Evolutionary conservation across 2,329 filamentous ascomycete species (phyloP).

Genomic region (Scortechinia acanthostroma): DNA sequence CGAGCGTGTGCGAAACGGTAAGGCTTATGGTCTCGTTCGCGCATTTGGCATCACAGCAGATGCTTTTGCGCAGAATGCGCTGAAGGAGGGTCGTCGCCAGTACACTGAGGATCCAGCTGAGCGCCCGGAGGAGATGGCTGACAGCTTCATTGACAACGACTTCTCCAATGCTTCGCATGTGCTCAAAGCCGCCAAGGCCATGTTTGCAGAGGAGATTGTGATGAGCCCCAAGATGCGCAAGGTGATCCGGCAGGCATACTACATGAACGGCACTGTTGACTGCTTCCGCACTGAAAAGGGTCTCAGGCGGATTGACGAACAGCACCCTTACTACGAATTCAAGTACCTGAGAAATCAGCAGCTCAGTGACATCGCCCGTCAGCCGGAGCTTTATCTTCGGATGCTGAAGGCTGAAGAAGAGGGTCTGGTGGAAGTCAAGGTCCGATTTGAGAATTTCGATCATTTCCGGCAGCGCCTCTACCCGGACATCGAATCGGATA

Average conservation of each 20-base stretch:
- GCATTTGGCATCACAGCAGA: constrained; percentile 88
- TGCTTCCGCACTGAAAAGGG: constrained; percentile 91
- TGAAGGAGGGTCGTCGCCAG: constrained; percentile 70
- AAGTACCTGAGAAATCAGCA: constrained; percentile 91
- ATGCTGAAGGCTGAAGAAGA: constrained; percentile 98
- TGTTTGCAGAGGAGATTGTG: constrained; percentile 86
- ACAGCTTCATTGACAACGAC: constrained; percentile 65
- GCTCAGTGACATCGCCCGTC: constrained; percentile 70
- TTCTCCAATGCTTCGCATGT: constrained; percentile 73
- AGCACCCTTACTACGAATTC: constrained; percentile 94
- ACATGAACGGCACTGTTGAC: constrained; percentile 76
- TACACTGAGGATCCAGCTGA: constrained; percentile 78
- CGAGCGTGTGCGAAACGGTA: constrained; percentile 76
- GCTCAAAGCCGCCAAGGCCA: constrained; percentile 71
- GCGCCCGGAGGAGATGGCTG: constrained; percentile 79
- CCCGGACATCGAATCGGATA: constrained; percentile 83
- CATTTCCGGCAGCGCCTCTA: constrained; percentile 73
- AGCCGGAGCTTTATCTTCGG: constrained; percentile 85
- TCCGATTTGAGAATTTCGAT: constrained; percentile 70
- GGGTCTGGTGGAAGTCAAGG: constrained; percentile 77
- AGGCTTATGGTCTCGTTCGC: constrained; percentile 74
- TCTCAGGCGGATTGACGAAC: constrained; percentile 83
- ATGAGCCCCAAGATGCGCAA: constrained; percentile 85
- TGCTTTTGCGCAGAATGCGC: constrained; percentile 77
- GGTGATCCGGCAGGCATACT: constrained; percentile 76